Evolutionary conservation across 306 rosid genomes (phyloP).

Genomic region (Corylus avellana): DNA sequence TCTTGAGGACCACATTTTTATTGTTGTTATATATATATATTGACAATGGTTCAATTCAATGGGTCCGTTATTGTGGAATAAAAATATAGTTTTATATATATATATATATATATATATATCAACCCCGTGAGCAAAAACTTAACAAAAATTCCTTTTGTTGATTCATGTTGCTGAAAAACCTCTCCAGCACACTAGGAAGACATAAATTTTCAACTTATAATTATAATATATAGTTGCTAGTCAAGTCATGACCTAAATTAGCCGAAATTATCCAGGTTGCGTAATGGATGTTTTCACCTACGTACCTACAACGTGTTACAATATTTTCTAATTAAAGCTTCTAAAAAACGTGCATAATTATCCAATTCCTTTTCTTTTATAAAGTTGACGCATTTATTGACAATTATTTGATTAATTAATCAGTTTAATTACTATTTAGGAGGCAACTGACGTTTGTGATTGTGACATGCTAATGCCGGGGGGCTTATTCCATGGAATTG

Average conservation of each 20-base stretch:
- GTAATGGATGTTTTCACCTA: background rate
- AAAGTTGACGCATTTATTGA: background rate
- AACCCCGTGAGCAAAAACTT: no score
- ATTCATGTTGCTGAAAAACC: background rate
- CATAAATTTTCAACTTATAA: background rate
- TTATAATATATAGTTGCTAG: background rate
- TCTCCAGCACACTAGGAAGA: background rate
- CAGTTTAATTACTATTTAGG: background rate
- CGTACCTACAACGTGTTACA: background rate
- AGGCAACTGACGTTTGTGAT: background rate
- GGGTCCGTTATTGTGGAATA: no score
- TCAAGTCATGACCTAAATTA: background rate
- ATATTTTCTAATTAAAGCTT: background rate
- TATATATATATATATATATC: no score
- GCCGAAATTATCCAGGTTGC: background rate
- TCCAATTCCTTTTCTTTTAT: background rate
- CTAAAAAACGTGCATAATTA: slow-evolving; percentile 2
- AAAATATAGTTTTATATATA: no score
- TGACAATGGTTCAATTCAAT: no score
- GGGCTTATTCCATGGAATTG: background rate
- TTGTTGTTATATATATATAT: no score
- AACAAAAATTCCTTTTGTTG: no score
- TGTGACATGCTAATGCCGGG: background rate
- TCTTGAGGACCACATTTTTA: no score
- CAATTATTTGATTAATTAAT: background rate